Conservation (phyloP, 768 basidiomycete genomes). For the Pulveroboletus frians region DNA sequence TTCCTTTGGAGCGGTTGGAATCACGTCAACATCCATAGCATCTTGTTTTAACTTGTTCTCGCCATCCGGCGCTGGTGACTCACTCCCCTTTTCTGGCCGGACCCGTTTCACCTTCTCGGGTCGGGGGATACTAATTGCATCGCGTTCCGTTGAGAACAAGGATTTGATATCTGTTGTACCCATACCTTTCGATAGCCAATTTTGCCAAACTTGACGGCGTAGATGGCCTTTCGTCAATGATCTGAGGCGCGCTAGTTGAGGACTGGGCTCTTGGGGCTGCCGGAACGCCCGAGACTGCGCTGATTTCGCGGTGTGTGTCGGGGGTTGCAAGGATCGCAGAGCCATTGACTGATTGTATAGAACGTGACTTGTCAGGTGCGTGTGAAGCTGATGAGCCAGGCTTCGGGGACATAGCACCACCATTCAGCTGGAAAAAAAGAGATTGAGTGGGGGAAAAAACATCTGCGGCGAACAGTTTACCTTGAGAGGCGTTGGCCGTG, state of each 20-base stretch:
- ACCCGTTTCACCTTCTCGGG: slow-evolving; percentile 76
- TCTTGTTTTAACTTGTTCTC: slow-evolving; percentile 27
- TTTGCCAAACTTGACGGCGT: slow-evolving; percentile 41
- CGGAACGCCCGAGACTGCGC: slow-evolving; percentile 27
- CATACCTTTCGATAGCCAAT: slow-evolving; percentile 63
- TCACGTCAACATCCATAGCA: slow-evolving; percentile 34
- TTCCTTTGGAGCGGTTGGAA: slow-evolving; percentile 21
- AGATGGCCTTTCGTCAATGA: slow-evolving; percentile 28
- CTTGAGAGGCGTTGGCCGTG: slow-evolving; percentile 29
- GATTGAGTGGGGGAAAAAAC: background rate
- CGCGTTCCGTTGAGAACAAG: slow-evolving; percentile 5
- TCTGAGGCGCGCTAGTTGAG: slow-evolving; percentile 26
- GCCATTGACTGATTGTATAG: slow-evolving; percentile 37
- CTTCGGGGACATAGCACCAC: slow-evolving; percentile 26
- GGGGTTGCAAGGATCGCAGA: slow-evolving; percentile 27
- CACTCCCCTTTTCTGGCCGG: slow-evolving; percentile 34
- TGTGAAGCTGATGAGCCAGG: slow-evolving; percentile 24
- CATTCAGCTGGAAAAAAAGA: slow-evolving; percentile 22
- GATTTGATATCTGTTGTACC: background rate
- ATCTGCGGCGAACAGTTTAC: slow-evolving; percentile 17
- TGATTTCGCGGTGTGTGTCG: slow-evolving; percentile 36
- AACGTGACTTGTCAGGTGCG: slow-evolving; percentile 29
- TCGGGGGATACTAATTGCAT: slow-evolving; percentile 53
- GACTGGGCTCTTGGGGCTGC: slow-evolving; percentile 55
- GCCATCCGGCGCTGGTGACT: slow-evolving; percentile 33